These are phyloP conservation scores for Starmerella asiatica DNA, from an alignment of 805 yeast genomes.

Conservation along the genomic window DNA sequence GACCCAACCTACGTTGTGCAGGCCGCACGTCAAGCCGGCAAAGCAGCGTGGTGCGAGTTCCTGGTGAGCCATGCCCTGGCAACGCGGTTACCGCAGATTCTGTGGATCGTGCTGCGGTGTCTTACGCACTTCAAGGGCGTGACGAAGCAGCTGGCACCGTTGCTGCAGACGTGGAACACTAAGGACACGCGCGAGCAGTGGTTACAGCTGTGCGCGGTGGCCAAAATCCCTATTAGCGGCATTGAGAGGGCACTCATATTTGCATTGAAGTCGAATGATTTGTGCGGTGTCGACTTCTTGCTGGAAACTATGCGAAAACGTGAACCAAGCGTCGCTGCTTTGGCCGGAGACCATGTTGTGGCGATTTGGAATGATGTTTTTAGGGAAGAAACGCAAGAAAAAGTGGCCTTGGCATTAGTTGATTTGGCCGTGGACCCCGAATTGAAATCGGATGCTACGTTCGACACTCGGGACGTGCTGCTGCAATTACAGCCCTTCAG, in stretches of 20 bases:
- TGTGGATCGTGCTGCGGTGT: slow-evolving; percentile 37
- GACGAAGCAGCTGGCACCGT: slow-evolving; percentile 32
- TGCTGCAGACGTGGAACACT: slow-evolving; percentile 35
- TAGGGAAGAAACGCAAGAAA: slow-evolving; percentile 44
- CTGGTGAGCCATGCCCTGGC: slow-evolving; percentile 22
- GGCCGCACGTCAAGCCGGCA: slow-evolving; percentile 25
- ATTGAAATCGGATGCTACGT: slow-evolving; percentile 22
- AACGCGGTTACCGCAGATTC: slow-evolving; percentile 42
- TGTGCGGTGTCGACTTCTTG: slow-evolving; percentile 50
- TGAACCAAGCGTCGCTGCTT: slow-evolving; percentile 26
- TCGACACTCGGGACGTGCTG: slow-evolving; percentile 37
- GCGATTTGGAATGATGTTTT: slow-evolving; percentile 40
- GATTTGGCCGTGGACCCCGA: slow-evolving; percentile 38
- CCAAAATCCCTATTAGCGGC: slow-evolving; percentile 32
- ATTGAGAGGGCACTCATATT: slow-evolving; percentile 48
- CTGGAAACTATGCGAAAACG: slow-evolving; percentile 34
- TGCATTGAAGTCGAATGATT: slow-evolving; percentile 52
- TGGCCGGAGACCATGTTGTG: slow-evolving; percentile 39
- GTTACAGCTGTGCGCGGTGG: slow-evolving; percentile 11
- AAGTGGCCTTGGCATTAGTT: slow-evolving; percentile 45
- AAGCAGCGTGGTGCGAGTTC: slow-evolving; percentile 22
- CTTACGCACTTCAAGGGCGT: slow-evolving; percentile 31
- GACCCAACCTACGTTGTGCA: slow-evolving; percentile 37
- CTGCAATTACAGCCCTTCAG: slow-evolving; percentile 42
- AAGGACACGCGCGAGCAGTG: slow-evolving; percentile 17